These are phyloP conservation scores for Coniochaeta sp. DNA, from an alignment of 2,329 filamentous ascomycete species.

Conservation along the genomic window DNA sequence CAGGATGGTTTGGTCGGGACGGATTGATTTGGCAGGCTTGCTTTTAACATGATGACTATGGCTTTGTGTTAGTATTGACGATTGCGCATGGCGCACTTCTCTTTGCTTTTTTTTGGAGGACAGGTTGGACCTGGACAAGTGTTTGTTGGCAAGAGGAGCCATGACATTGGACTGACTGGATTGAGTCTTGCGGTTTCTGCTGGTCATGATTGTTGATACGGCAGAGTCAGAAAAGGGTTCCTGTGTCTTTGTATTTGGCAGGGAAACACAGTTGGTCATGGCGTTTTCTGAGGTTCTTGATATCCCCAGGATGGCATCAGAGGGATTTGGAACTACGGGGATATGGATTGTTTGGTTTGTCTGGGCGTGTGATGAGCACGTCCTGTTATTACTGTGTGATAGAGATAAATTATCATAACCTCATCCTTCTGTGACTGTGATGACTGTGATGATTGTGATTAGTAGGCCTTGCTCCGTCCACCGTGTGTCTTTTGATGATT, in stretches of 20 bases:
- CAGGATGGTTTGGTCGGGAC: not conserved
- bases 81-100: not conserved
- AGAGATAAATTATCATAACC: not conserved
- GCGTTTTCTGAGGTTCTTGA: not conserved
- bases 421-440: not conserved
- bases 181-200: not conserved
- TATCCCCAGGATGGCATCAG: constrained; percentile 3
- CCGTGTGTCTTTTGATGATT: too few relatives aligned
- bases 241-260: not conserved
- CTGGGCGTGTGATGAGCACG: not conserved
- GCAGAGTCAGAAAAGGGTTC: not conserved
- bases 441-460: not conserved
- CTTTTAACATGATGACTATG: not conserved
- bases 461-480: too few relatives aligned
- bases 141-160: too few relatives aligned
- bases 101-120: not conserved
- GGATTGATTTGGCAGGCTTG: not conserved
- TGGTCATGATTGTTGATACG: not conserved
- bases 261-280: not conserved
- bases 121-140: not conserved
- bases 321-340: not conserved
- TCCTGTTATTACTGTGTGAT: not conserved
- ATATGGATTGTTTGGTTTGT: not conserved
- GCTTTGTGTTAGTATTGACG: not conserved
- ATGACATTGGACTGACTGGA: too few relatives aligned